phyloP scores from a whole-genome alignment of 1,284 basidiomycete genomes.

The Puccinia triticina region DNA sequence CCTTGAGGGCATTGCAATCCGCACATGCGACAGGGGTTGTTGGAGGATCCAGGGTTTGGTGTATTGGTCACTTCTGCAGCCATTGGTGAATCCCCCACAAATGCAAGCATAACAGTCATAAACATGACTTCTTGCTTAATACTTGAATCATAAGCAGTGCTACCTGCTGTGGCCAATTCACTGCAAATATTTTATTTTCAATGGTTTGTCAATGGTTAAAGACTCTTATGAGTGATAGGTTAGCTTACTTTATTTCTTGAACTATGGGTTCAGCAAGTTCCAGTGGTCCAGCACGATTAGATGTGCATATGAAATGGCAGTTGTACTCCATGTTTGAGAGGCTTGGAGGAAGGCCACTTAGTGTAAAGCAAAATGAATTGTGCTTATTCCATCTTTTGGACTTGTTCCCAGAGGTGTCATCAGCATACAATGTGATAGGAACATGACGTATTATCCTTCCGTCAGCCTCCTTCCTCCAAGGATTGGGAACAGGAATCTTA shows the following conservation, averaged over 20 bases:
- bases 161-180: too few species aligned
- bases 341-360: too few species aligned
- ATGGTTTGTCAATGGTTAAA: not conserved
- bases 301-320: not conserved
- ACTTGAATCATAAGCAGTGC: too few species aligned
- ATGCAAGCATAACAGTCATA: too few species aligned
- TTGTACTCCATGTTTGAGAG: conserved; percentile 23
- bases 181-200: not conserved
- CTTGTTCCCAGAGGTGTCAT: too few species aligned
- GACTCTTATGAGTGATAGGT: not conserved
- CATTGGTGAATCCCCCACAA: conserved; percentile 5
- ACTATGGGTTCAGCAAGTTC: too few species aligned
- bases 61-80: not conserved
- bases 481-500: conserved; percentile 46
- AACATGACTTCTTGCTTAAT: too few species aligned
- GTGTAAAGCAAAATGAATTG: too few species aligned
- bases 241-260: not conserved
- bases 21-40: not conserved
- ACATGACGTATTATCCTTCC: conserved; percentile 40
- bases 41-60: conserved; percentile 3
- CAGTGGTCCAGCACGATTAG: not conserved
- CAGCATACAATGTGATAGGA: too few species aligned
- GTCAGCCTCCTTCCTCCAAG: conserved; percentile 40
- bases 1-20: not conserved
- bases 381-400: too few species aligned